These are phyloP conservation scores for Penicillium nucicola DNA, from an alignment of 495 filamentous ascomycete genomes.

Conservation along the genomic window DNA sequence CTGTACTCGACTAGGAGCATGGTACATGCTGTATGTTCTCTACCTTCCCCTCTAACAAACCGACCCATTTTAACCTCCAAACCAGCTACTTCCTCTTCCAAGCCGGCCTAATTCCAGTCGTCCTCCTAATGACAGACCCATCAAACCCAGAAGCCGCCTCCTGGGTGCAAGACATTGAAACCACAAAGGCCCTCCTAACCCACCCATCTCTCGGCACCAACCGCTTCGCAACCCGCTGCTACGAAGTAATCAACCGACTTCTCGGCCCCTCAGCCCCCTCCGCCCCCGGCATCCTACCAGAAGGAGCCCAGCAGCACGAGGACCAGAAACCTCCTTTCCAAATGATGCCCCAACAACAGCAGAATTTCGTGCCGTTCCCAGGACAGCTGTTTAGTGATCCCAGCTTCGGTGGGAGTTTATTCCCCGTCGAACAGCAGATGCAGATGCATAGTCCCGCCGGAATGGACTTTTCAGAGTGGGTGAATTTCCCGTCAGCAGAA, in stretches of 20 bases:
- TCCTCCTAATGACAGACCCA: conserved; percentile 49
- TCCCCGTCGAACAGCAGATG: conserved; percentile 38
- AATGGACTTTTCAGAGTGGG: conserved; percentile 48
- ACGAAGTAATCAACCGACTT: conserved; percentile 44
- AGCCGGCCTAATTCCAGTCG: conserved; percentile 48
- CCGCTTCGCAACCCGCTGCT: conserved; percentile 41
- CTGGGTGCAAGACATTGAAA: conserved; percentile 48
- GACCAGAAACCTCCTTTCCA: conserved; percentile 10
- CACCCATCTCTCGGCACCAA: conserved; percentile 43
- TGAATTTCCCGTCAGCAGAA: conserved; percentile 33
- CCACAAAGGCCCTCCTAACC: conserved; percentile 43
- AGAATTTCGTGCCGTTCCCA: conserved; percentile 39
- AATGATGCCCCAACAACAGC: conserved; percentile 8
- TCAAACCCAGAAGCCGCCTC: conserved; percentile 37
- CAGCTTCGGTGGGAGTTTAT: conserved; percentile 34
- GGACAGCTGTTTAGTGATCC: conserved; percentile 40
- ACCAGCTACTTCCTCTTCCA: conserved; percentile 53
- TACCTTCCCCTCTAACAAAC: background rate
- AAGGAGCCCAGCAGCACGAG: conserved; percentile 2
- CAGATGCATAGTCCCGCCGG: conserved; percentile 24
- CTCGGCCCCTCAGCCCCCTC: conserved; percentile 28
- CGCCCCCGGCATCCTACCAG: conserved; percentile 2
- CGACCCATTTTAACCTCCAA: background rate
- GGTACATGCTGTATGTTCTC: conserved; percentile 48
- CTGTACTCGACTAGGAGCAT: conserved; percentile 43